Conservation (phyloP, 1,284 basidiomycete species). For the Microbotryomycetes sp. region DNA sequence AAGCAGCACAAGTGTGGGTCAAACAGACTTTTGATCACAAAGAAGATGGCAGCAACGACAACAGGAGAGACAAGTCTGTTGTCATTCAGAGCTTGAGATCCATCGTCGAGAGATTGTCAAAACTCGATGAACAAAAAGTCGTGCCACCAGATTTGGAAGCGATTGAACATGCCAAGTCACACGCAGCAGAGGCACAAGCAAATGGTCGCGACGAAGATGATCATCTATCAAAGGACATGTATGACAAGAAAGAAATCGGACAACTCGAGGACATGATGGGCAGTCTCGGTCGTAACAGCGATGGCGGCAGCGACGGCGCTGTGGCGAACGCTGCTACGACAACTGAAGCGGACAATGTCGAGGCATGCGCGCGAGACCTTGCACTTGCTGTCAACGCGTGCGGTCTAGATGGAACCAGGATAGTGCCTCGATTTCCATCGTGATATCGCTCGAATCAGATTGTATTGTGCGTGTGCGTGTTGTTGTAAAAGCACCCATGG, state of each 20-base stretch:
- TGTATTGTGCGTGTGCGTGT: too few species aligned
- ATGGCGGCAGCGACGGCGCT: background rate
- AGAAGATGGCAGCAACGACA: conserved; percentile 7
- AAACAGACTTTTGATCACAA: conserved; percentile 20
- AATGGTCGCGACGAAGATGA: conserved; percentile 46
- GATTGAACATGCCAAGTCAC: conserved; percentile 56
- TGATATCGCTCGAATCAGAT: too few species aligned
- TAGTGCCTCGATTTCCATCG: background rate
- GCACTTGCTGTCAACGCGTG: background rate
- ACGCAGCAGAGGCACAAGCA: conserved; percentile 63
- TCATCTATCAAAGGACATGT: conserved; percentile 23
- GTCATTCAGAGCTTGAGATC: conserved; percentile 48
- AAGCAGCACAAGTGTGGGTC: conserved; percentile 18
- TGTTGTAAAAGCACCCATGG: too few species aligned
- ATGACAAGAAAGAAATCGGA: conserved; percentile 32
- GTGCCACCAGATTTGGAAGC: conserved; percentile 64
- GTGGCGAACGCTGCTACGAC: too few species aligned
- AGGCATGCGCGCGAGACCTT: background rate
- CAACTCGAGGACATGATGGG: conserved; percentile 35
- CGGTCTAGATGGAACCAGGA: background rate
- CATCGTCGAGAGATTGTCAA: conserved; percentile 52
- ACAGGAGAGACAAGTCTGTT: conserved; percentile 2
- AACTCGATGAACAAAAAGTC: conserved; percentile 60
- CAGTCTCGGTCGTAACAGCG: conserved; percentile 11
- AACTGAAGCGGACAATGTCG: background rate